A percentile compares a stretch with the other conserved stretches of the same genome.
These are phyloP conservation scores for Hypseocharis bilobata DNA, from an alignment of 441 rosid genomes.

Conservation along the genomic window DNA sequence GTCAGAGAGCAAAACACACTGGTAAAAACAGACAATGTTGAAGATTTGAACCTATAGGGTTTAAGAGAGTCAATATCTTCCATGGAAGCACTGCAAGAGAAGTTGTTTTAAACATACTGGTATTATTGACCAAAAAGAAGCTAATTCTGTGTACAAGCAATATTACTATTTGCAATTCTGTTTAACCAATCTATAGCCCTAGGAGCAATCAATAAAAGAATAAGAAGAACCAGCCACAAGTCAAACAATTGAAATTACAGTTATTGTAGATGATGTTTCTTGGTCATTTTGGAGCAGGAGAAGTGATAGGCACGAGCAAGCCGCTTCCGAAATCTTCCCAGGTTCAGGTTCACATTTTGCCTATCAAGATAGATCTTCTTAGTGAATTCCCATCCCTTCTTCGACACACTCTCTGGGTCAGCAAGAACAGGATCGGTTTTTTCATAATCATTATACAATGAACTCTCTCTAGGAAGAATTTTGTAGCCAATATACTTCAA, in stretches of 20 bases:
- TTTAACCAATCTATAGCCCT: conserved; percentile 8
- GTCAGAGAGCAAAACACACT: too few species aligned
- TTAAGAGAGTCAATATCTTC: too few species aligned
- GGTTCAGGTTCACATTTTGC: conserved; percentile 59
- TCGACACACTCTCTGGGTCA: conserved; percentile 50
- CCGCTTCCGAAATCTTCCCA: conserved; percentile 47
- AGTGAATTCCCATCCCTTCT: conserved; percentile 80
- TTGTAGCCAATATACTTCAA: conserved; percentile 59
- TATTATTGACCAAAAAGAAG: too few species aligned
- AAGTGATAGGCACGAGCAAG: conserved; percentile 31
- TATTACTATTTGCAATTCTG: not conserved
- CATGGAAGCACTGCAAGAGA: too few species aligned
- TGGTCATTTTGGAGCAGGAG: conserved; percentile 23
- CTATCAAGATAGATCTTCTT: conserved; percentile 68
- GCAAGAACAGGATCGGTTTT: conserved; percentile 39
- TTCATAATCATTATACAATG: conserved; percentile 51
- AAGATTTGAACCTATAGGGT: too few species aligned
- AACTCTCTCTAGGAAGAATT: conserved; percentile 59
- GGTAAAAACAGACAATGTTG: too few species aligned
- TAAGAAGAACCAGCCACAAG: not conserved
- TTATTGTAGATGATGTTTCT: not conserved
- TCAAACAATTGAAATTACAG: not conserved
- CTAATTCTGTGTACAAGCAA: not conserved
- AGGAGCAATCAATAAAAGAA: conserved; percentile 14
- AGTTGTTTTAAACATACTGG: too few species aligned